Conservation (phyloP, 2,329 filamentous ascomycete species). For the Cytospora mali region DNA sequence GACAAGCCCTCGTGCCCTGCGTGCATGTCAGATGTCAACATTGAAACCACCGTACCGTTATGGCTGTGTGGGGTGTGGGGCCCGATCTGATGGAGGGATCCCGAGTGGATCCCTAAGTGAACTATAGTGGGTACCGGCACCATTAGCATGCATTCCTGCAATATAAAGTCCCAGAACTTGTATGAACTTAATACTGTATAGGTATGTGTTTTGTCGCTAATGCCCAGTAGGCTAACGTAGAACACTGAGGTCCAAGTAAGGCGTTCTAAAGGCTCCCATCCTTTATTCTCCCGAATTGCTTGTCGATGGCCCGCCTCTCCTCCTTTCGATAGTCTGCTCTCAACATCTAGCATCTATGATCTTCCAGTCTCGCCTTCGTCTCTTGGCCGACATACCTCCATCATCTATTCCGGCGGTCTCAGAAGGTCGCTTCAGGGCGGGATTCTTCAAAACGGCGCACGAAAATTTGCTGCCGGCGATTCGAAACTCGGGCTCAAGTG, state of each 20-base stretch:
- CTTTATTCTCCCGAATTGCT: not conserved
- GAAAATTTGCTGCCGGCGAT: not conserved
- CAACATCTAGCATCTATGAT: not conserved
- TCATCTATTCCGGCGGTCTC: not conserved
- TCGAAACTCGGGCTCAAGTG: constrained; percentile 30
- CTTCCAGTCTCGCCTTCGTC: not conserved
- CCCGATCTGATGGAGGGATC: constrained; percentile 2
- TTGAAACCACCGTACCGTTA: no score
- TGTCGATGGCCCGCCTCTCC: not conserved
- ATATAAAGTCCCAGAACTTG: no score
- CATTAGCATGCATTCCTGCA: not conserved
- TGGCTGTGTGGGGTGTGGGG: not conserved
- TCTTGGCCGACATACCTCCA: not conserved
- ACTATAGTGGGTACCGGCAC: not conserved
- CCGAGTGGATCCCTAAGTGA: no score
- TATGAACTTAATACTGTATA: no score
- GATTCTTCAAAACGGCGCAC: not conserved
- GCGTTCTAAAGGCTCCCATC: not conserved
- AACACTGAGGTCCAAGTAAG: not conserved
- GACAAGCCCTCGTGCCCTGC: constrained; percentile 14
- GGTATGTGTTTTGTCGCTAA: not conserved
- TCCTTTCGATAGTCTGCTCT: not conserved
- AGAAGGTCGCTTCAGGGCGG: not conserved
- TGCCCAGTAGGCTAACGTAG: not conserved
- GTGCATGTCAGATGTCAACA: constrained; percentile 8